phyloP scores from a whole-genome alignment of 2,329 filamentous ascomycete species.

The Aspergillus alliaceus region DNA sequence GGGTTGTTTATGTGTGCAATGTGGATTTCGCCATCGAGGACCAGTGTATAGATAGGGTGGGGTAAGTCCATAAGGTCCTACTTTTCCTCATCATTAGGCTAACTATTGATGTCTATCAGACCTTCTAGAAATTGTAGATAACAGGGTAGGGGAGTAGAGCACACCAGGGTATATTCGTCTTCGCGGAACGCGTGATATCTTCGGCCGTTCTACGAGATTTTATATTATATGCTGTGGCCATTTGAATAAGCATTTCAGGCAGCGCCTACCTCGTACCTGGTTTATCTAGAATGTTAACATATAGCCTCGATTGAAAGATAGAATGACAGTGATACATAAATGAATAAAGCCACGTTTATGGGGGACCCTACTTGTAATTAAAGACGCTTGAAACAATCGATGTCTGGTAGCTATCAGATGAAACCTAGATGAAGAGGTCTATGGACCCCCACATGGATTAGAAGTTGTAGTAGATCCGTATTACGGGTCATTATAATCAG shows the following conservation, averaged over 20 bases:
- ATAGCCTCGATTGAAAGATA: background rate
- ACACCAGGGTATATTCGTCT: conserved; percentile 7
- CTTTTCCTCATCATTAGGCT: background rate
- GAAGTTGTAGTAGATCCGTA: background rate
- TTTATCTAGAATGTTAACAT: background rate
- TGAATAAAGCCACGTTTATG: too few species aligned
- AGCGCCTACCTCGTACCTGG: background rate
- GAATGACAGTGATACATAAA: background rate
- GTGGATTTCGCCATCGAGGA: background rate
- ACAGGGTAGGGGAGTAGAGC: background rate
- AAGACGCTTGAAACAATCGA: background rate
- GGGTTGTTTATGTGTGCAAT: background rate
- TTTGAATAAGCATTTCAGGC: background rate
- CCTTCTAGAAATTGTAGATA: background rate
- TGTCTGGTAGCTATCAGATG: background rate
- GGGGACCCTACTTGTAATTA: background rate
- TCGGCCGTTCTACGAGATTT: conserved; percentile 2
- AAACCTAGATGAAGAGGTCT: background rate
- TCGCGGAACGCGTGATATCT: conserved; percentile 7
- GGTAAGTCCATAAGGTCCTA: conserved; percentile 12
- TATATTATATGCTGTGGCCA: background rate
- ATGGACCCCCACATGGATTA: background rate
- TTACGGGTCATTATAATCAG: background rate
- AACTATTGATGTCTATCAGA: background rate
- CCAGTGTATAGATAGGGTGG: background rate